A percentile compares a stretch with the other conserved stretches of the same genome.
phyloP scores from a whole-genome alignment of 805 yeast species.

The Peterozyma toletana region DNA sequence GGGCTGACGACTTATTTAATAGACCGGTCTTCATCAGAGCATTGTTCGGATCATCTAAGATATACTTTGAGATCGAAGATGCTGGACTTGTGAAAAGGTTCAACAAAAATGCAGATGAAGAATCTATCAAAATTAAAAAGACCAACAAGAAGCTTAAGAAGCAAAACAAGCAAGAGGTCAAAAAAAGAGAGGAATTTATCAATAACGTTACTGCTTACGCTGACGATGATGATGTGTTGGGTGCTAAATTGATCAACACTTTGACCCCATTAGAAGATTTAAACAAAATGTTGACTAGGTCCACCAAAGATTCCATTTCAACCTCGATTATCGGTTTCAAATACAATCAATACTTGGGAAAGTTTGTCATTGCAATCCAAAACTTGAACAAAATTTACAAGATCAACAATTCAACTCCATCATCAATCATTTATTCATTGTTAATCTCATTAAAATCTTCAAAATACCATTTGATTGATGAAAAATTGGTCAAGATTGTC shows the following conservation, averaged over 20 bases:
- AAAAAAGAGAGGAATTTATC: conserved; percentile 48
- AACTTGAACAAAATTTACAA: conserved; percentile 26
- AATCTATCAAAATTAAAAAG: conserved; percentile 4
- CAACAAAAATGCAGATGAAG: neutral
- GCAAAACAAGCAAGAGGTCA: conserved; percentile 48
- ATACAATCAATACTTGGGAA: conserved; percentile 30
- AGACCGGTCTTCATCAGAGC: conserved; percentile 72
- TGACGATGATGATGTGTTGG: conserved; percentile 56
- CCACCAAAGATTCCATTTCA: conserved; percentile 32
- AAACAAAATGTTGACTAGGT: conserved; percentile 23
- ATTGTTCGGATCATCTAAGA: conserved; percentile 51
- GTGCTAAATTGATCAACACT: conserved; percentile 30
- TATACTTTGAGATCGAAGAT: conserved; percentile 40
- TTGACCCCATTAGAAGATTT: conserved; percentile 36
- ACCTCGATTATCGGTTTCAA: conserved; percentile 27
- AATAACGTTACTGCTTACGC: conserved; percentile 28
- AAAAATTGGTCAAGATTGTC: conserved; percentile 6
- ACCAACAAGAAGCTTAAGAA: conserved; percentile 27
- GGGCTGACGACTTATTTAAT: conserved; percentile 74
- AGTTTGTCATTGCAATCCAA: conserved; percentile 38
- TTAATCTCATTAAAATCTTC: conserved; percentile 4
- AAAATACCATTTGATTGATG: conserved; percentile 1
- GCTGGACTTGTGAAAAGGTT: conserved; percentile 10
- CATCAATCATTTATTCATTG: conserved; percentile 4
- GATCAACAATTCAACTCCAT: neutral